Base-by-base conservation (phyloP, 257 asterid species). In the Solanum rostratum region DNA sequence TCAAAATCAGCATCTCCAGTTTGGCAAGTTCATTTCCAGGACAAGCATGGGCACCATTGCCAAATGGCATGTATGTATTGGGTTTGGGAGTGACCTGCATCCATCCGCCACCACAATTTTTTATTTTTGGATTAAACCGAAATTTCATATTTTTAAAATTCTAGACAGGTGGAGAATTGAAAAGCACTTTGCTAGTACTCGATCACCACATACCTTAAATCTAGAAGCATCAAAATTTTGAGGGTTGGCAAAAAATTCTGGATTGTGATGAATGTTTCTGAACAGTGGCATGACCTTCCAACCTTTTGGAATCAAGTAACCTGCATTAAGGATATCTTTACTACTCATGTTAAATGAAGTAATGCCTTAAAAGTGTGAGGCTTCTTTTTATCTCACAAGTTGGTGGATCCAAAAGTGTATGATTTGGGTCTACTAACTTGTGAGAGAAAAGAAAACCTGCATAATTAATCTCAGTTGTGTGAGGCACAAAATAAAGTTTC, bases 251-350 rank as follows among this genome's bases (percentile, higher is more conserved):
- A 92, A 96, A 91, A 88, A 90, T 81, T 93, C 95, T 27, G 97
- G 95, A 89, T 93, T 94, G 86, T 94, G 97, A 87, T 96, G 99
- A 89, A 96, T 96, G 85, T 92, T 96, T 88, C 98, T 91, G 89
- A 96, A 94, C 57, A 96, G 82, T 10, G 99, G 99, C 98, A 96
- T 92, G 33, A 96, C 98, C 88, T 96, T 96, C 99, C 99, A 96
- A 2, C 99, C 99, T 86, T 94, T 94, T 59, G 98, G 99, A 83
- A 96, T 94, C 24, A 92, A 88, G 87, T 92, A 92, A 50, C 98
- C 99, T 96, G 92, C 79, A 79, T 39, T 71, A 55, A 60, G 52
- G 66, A 53, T 82, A 49, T 50, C 22, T 1, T 20, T 65, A 24
- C 68, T 50, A 43, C 7, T 63, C 68, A 30, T 43, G 52, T 65